phyloP scores from a whole-genome alignment of 2,329 filamentous ascomycete species.

The Trematosphaeria pertusa region DNA sequence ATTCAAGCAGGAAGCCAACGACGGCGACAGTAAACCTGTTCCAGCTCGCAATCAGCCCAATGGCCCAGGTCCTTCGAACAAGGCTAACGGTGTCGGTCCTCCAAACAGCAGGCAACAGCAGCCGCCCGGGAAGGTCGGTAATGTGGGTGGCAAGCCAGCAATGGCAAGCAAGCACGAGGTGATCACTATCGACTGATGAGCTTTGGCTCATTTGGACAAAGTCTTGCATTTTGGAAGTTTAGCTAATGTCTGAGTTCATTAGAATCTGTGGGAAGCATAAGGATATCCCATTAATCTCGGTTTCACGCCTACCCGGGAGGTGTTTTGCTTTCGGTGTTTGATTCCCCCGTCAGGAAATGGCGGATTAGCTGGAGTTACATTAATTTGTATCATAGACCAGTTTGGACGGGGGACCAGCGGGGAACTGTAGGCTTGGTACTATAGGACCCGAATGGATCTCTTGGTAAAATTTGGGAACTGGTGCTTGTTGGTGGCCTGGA shows the following conservation, averaged over 20 bases:
- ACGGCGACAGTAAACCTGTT: neutral
- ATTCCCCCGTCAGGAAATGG: too few species aligned
- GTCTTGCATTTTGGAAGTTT: neutral
- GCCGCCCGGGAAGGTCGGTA: neutral
- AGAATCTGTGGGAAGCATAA: neutral
- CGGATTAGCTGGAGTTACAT: neutral
- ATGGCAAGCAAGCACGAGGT: constrained; percentile 3
- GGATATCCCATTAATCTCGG: too few species aligned
- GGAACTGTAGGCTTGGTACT: constrained; percentile 1
- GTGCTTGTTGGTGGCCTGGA: too few species aligned
- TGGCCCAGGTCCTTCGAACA: constrained; percentile 1
- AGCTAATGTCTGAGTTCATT: neutral
- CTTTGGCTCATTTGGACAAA: neutral
- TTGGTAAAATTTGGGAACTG: too few species aligned
- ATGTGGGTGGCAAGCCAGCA: neutral
- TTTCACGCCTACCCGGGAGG: too few species aligned
- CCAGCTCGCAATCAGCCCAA: neutral
- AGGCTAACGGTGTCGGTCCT: neutral
- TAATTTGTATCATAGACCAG: constrained; percentile 2
- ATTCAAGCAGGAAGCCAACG: constrained; percentile 17
- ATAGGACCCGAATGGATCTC: neutral
- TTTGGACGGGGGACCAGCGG: neutral
- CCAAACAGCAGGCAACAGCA: neutral
- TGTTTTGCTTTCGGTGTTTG: too few species aligned
- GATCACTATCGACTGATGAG: constrained; percentile 11